Percentiles rank a stretch among this genome's conserved stretches.
These are phyloP conservation scores for Earliella scabrosa DNA, from an alignment of 1,284 basidiomycete species.

Conservation along the genomic window DNA sequence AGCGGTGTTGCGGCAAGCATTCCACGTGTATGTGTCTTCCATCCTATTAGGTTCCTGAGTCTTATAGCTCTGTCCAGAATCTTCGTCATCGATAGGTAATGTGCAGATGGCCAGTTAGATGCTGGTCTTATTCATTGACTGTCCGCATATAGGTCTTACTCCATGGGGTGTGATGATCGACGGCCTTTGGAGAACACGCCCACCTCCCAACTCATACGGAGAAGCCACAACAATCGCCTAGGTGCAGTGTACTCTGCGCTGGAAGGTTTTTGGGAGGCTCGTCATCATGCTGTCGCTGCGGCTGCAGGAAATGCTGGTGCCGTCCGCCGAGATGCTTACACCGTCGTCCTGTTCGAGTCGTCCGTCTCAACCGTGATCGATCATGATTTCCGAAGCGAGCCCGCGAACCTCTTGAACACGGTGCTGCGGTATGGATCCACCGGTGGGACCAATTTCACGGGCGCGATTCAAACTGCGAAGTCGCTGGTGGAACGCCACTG, in stretches of 20 bases:
- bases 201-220: constrained; percentile 41
- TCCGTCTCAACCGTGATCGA: constrained; percentile 31
- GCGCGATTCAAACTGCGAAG: constrained; percentile 45
- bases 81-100: constrained; percentile 58
- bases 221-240: constrained; percentile 50
- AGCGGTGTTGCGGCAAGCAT: constrained; percentile 53
- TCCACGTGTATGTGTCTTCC: constrained; percentile 55
- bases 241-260: constrained; percentile 63
- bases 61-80: constrained; percentile 39
- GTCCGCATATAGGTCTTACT: constrained; percentile 54
- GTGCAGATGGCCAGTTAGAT: too few relatives aligned
- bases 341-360: constrained; percentile 55
- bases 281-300: constrained; percentile 31
- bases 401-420: constrained; percentile 47
- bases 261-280: constrained; percentile 57
- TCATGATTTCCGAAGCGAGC: constrained; percentile 55
- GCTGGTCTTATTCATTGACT: too few relatives aligned
- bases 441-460: constrained; percentile 54
- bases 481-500: constrained; percentile 51
- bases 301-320: constrained; percentile 37
- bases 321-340: constrained; percentile 58
- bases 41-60: not conserved
- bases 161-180: constrained; percentile 50
- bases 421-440: constrained; percentile 39
- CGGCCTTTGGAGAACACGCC: constrained; percentile 49